Evolutionary conservation across 352 stramenopile genomes (phyloP).

Genomic region (Globisporangium heterothallicum): DNA sequence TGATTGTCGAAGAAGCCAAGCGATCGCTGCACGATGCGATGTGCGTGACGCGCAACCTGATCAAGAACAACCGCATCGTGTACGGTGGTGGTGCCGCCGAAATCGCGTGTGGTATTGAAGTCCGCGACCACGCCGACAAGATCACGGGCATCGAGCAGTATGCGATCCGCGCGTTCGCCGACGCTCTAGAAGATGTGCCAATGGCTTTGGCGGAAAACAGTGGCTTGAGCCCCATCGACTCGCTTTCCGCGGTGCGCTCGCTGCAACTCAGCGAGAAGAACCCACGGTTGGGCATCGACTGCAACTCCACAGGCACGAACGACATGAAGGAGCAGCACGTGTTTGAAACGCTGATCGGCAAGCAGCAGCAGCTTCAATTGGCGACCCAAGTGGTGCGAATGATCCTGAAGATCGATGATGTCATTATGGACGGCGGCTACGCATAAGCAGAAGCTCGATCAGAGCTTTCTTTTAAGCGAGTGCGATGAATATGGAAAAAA

Average conservation of each 20-base stretch:
- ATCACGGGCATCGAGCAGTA: constrained; percentile 93
- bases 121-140: constrained; percentile 85
- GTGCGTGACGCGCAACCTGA: constrained; percentile 99
- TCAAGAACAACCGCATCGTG: constrained; percentile 99
- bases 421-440: constrained; percentile 95
- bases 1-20: constrained; percentile 99
- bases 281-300: constrained; percentile 95
- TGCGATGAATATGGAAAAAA: constrained; percentile 10
- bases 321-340: constrained; percentile 99
- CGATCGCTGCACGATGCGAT: constrained; percentile 99
- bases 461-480: constrained; percentile 1
- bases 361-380: constrained; percentile 99
- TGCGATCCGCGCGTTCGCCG: constrained; percentile 97
- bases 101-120: constrained; percentile 95
- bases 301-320: constrained; percentile 89
- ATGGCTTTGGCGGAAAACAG: constrained; percentile 99
- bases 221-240: constrained; percentile 96
- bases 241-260: constrained; percentile 96
- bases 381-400: constrained; percentile 99
- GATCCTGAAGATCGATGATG: constrained; percentile 99
- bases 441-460: constrained; percentile 52
- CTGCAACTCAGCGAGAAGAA: constrained; percentile 93
- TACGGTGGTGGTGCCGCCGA: constrained; percentile 98
- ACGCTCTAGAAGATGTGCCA: constrained; percentile 99
- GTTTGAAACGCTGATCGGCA: constrained; percentile 99